Percentiles rank a stretch among this genome's conserved stretches.
These are phyloP conservation scores for Neoarthrinium moseri DNA, from an alignment of 2,329 filamentous ascomycete genomes.

Conservation along the genomic window DNA sequence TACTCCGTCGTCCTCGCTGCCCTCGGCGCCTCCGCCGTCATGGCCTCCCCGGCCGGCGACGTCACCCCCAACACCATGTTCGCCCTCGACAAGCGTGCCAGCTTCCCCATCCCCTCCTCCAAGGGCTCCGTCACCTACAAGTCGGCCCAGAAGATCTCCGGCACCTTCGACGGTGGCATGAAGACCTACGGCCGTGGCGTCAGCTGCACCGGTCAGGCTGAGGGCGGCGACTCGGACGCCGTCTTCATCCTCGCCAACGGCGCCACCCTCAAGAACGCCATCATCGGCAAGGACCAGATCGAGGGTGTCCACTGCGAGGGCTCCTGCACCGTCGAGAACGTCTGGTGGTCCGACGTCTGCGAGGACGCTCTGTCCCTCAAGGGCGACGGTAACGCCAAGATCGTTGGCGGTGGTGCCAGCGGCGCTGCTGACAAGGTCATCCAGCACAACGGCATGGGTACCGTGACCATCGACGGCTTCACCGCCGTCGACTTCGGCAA, in stretches of 20 bases:
- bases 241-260: constrained; percentile 26
- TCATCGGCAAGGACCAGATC: constrained; percentile 36
- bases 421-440: constrained; percentile 21
- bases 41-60: constrained; percentile 17
- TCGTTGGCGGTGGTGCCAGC: constrained; percentile 33
- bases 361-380: constrained; percentile 30
- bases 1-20: constrained; percentile 19
- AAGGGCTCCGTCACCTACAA: constrained; percentile 24
- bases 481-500: constrained; percentile 38
- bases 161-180: constrained; percentile 43
- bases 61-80: constrained; percentile 17
- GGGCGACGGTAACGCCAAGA: constrained; percentile 26
- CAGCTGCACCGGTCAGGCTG: constrained; percentile 39
- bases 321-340: constrained; percentile 24
- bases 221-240: constrained; percentile 40
- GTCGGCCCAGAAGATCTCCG: constrained; percentile 14
- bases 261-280: constrained; percentile 33
- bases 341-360: constrained; percentile 35
- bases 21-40: constrained; percentile 16
- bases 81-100: constrained; percentile 19
- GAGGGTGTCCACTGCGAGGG: constrained; percentile 33
- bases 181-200: constrained; percentile 43
- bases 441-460: constrained; percentile 14
- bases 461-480: constrained; percentile 23
- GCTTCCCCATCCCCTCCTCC: constrained; percentile 26